phyloP scores from a whole-genome alignment of 1,139 yeast genomes.

The Saccharomycopsis hybrid region DNA sequence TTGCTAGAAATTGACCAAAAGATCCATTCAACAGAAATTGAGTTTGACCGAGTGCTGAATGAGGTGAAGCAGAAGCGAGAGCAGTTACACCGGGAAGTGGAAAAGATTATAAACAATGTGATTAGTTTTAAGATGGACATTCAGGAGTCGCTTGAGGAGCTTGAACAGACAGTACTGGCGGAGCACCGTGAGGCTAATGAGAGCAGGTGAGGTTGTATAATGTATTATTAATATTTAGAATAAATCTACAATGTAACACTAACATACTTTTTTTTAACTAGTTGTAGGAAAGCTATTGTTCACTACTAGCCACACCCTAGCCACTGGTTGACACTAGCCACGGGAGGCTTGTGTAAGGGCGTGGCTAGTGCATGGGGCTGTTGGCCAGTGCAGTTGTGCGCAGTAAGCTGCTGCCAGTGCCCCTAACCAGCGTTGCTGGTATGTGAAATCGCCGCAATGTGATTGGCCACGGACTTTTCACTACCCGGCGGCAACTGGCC shows the following conservation, averaged over 20 bases:
- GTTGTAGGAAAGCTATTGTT: too few species aligned
- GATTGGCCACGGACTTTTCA: background rate
- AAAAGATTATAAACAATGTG: constrained; percentile 50
- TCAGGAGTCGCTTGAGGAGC: constrained; percentile 51
- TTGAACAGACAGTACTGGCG: constrained; percentile 40
- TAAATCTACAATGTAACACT: too few species aligned
- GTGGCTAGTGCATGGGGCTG: too few species aligned
- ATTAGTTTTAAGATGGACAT: constrained; percentile 60
- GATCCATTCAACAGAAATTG: constrained; percentile 44
- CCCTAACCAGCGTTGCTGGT: too few species aligned
- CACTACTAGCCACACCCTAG: too few species aligned
- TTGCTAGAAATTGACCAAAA: constrained; percentile 47
- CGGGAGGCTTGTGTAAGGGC: too few species aligned
- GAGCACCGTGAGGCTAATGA: background rate
- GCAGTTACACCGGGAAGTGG: constrained; percentile 46
- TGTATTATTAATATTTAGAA: too few species aligned
- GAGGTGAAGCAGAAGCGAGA: constrained; percentile 43
- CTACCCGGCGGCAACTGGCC: constrained; percentile 1
- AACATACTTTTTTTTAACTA: too few species aligned
- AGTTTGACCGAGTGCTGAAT: constrained; percentile 46
- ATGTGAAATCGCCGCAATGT: background rate
- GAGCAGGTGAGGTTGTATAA: too few species aligned
- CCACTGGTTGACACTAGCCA: too few species aligned
- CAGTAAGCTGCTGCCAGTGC: too few species aligned
- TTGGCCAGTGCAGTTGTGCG: too few species aligned